Evolutionary conservation across 495 filamentous ascomycete genomes (phyloP), one percentile per base, ranked within the genome.

Genomic region (Viridothelium virens): DNA sequence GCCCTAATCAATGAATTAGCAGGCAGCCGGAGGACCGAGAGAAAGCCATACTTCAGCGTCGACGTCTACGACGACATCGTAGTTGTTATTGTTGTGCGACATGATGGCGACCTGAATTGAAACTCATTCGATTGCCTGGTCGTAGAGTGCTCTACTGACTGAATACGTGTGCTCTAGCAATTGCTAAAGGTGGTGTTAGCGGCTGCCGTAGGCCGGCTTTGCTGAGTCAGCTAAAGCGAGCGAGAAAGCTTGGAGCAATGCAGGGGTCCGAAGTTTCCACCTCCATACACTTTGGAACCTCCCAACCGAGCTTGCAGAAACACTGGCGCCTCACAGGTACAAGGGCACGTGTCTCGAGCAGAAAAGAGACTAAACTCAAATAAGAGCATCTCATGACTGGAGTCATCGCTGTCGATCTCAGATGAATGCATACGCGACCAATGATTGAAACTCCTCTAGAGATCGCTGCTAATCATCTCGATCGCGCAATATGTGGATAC

Each of bases 61-160:
- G 64, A 97, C 86, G 72, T 97, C 94, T 36, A 98, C 94, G 70
- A 98, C 93, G 66, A 95, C 94, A 79, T 98, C 95, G 77, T 98
- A 97, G 69, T 59, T 59, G 53, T 36, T 59, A 31, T 59, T 59
- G 31, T 18, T 59, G 31, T 59, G 53, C 31, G 53, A 59, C 53
- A 59, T 59, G 53, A 31, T 59, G n/a, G 31, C 5, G 11, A 25
- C 18, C 5, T 14, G 5, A n/a, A 18, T 53, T 53, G 48, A 53
- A 53, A n/a, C 11, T 53, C 48, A 53, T 53, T 5, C 48, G n/a
- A 25, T 53, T 25, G n/a, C 48, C 18, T 25, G 11, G 5, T 11
- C 12, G 48, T 53, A n/a, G 18, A 53, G 48, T n/a, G 11, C n/a
- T 5, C n/a, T 53, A 14, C 11, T 18, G 25, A 9, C 5, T 5